Conservation (phyloP, 352 stramenopile genomes). For the Globisporangium radiosum region DNA sequence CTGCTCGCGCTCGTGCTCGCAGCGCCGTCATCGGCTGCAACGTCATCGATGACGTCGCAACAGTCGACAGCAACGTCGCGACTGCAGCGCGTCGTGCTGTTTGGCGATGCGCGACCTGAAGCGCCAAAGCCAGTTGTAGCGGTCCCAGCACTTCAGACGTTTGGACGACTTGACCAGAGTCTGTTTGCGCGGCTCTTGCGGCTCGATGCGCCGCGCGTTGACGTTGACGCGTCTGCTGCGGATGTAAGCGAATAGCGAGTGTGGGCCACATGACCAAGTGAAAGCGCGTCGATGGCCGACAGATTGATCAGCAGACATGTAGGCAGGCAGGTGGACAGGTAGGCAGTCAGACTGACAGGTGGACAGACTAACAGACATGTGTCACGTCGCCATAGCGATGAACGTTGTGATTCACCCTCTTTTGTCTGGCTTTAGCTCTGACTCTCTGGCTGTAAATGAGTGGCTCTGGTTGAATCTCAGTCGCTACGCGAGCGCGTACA, state of each 20-base stretch:
- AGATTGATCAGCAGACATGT: no score
- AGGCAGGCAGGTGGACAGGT: neutral
- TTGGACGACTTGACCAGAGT: constrained; percentile 92
- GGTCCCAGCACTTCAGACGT: constrained; percentile 81
- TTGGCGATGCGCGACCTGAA: constrained; percentile 91
- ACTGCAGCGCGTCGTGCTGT: constrained; percentile 93
- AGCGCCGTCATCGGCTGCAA: neutral
- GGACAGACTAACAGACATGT: no score
- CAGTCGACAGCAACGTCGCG: neutral
- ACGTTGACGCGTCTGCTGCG: constrained; percentile 49
- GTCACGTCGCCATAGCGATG: no score
- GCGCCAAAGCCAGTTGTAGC: constrained; percentile 87
- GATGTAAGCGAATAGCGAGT: constrained; percentile 49
- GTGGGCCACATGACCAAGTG: no score
- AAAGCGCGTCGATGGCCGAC: no score
- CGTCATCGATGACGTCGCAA: neutral
- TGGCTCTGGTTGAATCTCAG: no score
- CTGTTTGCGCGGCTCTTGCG: constrained; percentile 93
- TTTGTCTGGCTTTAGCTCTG: no score
- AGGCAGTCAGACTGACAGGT: no score
- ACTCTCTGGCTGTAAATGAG: no score
- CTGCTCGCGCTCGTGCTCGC: constrained; percentile 91
- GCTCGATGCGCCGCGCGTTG: constrained; percentile 88
- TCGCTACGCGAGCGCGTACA: constrained; percentile 81
- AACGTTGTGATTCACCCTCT: no score